phyloP scores from a whole-genome alignment of 306 rosid species.

The Cyclanthera cordifolia region DNA sequence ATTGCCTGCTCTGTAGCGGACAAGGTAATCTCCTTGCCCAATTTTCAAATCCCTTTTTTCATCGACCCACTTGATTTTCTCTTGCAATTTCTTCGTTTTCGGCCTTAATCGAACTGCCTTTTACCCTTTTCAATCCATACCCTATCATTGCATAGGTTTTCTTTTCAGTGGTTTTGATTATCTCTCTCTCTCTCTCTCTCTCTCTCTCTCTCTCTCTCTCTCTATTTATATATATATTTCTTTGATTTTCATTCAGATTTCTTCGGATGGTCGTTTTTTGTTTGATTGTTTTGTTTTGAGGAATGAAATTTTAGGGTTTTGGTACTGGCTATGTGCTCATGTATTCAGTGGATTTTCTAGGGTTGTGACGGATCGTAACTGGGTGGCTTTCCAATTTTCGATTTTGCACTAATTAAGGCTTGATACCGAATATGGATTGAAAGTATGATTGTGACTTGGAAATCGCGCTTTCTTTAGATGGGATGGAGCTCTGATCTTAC shows the following conservation, averaged over 20 bases:
- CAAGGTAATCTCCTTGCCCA: conserved; percentile 34
- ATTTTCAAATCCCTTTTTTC: not conserved
- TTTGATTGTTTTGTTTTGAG: not conserved
- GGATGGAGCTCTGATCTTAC: conserved; percentile 27
- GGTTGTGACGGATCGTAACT: conserved; percentile 42
- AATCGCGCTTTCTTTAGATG: conserved; percentile 14
- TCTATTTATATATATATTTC: no score
- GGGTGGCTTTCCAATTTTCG: conserved; percentile 21
- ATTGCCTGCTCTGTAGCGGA: conserved; percentile 43
- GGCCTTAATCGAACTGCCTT: conserved; percentile 16
- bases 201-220: no score
- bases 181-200: no score
- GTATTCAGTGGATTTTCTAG: conserved; percentile 23
- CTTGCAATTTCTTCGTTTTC: conserved; percentile 7
- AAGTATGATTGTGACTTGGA: conserved; percentile 17
- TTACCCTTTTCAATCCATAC: conserved; percentile 17
- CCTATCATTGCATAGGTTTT: conserved; percentile 16
- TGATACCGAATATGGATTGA: conserved; percentile 22
- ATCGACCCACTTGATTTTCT: not conserved
- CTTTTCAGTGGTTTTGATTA: conserved; percentile 10
- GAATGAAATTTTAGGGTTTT: conserved; percentile 22
- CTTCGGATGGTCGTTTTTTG: not conserved
- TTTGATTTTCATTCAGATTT: not conserved
- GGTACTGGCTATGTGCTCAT: conserved; percentile 14
- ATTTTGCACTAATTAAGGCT: conserved; percentile 30